Evolutionary conservation across 257 asterid species (phyloP).

Genomic region (Echites panduratus): DNA sequence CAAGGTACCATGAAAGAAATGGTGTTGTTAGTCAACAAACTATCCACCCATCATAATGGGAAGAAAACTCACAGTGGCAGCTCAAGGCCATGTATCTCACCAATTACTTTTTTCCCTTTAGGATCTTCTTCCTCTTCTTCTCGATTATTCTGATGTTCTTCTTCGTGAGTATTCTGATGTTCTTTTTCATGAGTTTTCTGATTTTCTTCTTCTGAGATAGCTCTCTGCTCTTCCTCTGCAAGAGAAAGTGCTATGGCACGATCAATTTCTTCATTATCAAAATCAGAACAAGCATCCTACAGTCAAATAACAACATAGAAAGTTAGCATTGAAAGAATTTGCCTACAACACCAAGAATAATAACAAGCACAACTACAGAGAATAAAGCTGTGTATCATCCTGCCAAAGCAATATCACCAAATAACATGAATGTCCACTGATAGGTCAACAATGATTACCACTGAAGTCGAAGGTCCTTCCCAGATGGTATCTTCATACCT

Average conservation of each 20-base stretch:
- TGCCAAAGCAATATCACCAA: background rate
- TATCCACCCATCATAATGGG: background rate
- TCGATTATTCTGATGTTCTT: constrained; percentile 11
- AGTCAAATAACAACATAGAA: constrained; percentile 17
- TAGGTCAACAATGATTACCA: constrained; percentile 35
- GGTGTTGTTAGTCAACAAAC: background rate
- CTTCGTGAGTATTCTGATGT: constrained; percentile 10
- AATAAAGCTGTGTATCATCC: background rate
- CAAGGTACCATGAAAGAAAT: background rate
- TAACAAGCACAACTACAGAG: background rate
- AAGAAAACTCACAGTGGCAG: background rate
- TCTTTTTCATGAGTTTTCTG: constrained; percentile 17
- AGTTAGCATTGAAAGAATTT: constrained; percentile 13
- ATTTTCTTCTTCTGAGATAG: constrained; percentile 13
- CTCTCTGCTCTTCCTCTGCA: constrained; percentile 41
- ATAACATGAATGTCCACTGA: background rate
- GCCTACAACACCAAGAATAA: background rate
- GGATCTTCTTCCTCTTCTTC: constrained; percentile 39
- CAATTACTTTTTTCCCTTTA: constrained; percentile 71
- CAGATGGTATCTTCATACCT: constrained; percentile 47
- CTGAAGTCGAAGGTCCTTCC: constrained; percentile 58
- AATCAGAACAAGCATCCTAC: constrained; percentile 73
- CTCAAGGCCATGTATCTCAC: constrained; percentile 38
- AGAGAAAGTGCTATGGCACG: constrained; percentile 85
- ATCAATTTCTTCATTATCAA: constrained; percentile 81